Base-by-base conservation (phyloP, 768 basidiomycete species). In the Tremella mesenterica region DNA sequence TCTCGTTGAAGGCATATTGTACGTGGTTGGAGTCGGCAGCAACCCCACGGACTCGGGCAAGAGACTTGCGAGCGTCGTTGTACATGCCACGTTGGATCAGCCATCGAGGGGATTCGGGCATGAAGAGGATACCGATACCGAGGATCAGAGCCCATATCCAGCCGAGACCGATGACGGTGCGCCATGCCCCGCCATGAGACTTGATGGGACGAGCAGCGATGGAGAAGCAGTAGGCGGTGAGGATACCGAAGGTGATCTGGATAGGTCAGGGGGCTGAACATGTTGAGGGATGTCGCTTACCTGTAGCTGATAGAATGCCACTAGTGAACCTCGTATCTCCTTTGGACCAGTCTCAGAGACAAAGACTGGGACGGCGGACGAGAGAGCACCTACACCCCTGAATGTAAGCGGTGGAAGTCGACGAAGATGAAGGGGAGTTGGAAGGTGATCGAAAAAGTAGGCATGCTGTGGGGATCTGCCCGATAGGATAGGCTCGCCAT, bases 341-440 rank as follows among this genome's bases (percentile, higher is more conserved):
- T 81, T 76, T 12, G 85, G 85, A 0, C 83, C 84, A 0, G 81
- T 82, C 70, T 85, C 84, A 8, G 83, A 82, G 78, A 84, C 81
- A 67, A 83, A 85, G 78, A 80, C 46, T 28, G 53, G 48, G 44
- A 55, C 56, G 21, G 44, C 50, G 18, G 43, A 44, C 18, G 25
- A 50, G n/a, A 56, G 34, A 20, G 28, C 44, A 20, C 54, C 50
- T 27, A 56, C 44, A 44, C 49, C 28, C 3, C n/a, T n/a, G n/a
- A n/a, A n/a, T n/a, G 16, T 21, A 12, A 18, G 28, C 14, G 14
- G 3, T 6, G 45, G 48, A 18, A 47, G 27, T 25, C 30, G 38
- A 54, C 75, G 84, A 81, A 0, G 83, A 84, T 0, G 85, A 82
- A 7, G 80, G 82, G 12, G 34, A 36, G 12, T n/a, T 36, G 12